Percentiles rank a stretch among this genome's conserved stretches.
Conservation (phyloP, 805 yeast genomes). For the Teunomyces cretensis region DNA sequence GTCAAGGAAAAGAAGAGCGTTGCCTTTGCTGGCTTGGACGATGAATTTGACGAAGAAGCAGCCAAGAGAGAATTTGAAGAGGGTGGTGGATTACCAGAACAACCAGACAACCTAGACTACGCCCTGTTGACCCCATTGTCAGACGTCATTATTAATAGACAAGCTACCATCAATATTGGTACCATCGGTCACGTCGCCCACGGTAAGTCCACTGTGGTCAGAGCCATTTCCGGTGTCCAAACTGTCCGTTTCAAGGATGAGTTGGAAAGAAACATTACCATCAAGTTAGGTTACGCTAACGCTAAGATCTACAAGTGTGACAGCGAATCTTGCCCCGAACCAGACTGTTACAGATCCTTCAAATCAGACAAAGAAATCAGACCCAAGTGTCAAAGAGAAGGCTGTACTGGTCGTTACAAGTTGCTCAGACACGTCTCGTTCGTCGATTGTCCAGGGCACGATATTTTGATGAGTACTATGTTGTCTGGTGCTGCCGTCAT, state of each 20-base stretch:
- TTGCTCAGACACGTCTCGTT: constrained; percentile 95
- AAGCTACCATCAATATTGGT: constrained; percentile 98
- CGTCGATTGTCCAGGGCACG: constrained; percentile 99
- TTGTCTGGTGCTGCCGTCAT: constrained; percentile 99
- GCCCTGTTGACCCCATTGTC: constrained; percentile 78
- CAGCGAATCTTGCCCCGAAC: constrained; percentile 82
- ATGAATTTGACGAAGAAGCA: constrained; percentile 70
- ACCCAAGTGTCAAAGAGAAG: constrained; percentile 88
- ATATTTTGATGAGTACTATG: constrained; percentile 99
- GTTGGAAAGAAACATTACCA: constrained; percentile 97
- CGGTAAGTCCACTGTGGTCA: constrained; percentile 90
- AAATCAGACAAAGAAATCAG: constrained; percentile 91
- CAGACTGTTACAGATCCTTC: constrained; percentile 92
- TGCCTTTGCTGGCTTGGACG: constrained; percentile 69
- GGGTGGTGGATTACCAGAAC: constrained; percentile 98
- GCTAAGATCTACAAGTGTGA: constrained; percentile 96
- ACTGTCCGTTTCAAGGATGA: constrained; percentile 99
- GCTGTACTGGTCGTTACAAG: constrained; percentile 85
- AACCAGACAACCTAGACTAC: constrained; percentile 88
- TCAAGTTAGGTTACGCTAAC: constrained; percentile 97
- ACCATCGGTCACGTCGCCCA: constrained; percentile 96
- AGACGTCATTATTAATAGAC: constrained; percentile 96
- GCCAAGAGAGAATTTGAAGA: constrained; percentile 88
- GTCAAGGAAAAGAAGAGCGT: constrained; percentile 64
- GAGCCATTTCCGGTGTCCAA: constrained; percentile 97